Conservation (phyloP, 345 rosid species). For the Sisymbrium altissimum region DNA sequence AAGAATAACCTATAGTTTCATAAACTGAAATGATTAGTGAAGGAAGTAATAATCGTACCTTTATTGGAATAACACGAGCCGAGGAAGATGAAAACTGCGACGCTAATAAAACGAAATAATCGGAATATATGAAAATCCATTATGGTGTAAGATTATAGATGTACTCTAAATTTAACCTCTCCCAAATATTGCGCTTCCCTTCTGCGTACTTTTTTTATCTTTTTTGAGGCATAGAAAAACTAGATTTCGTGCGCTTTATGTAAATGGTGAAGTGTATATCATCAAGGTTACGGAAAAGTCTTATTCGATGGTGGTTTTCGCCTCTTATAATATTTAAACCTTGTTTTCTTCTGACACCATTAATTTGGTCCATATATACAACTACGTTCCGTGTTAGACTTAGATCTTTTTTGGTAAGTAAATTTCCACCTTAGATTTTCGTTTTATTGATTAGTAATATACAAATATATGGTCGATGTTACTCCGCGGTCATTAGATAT, state of each 20-base stretch:
- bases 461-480: no score
- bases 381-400: neutral
- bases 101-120: neutral
- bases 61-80: slow-evolving; percentile 19
- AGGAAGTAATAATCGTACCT: neutral
- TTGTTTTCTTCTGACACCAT: neutral
- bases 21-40: neutral
- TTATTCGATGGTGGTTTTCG: neutral
- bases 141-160: neutral
- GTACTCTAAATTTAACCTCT: neutral
- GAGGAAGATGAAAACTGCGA: slow-evolving; percentile 12
- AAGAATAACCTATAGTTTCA: neutral
- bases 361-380: neutral
- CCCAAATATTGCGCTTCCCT: no score
- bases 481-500: no score
- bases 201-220: neutral
- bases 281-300: slow-evolving; percentile 10
- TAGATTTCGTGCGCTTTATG: neutral
- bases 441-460: neutral
- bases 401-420: neutral
- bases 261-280: neutral
- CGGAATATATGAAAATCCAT: slow-evolving; percentile 9
- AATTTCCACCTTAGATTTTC: neutral
- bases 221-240: neutral
- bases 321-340: neutral